These are phyloP conservation scores for Alternaria burnsii DNA, from an alignment of 2,329 filamentous ascomycete species.

Conservation along the genomic window DNA sequence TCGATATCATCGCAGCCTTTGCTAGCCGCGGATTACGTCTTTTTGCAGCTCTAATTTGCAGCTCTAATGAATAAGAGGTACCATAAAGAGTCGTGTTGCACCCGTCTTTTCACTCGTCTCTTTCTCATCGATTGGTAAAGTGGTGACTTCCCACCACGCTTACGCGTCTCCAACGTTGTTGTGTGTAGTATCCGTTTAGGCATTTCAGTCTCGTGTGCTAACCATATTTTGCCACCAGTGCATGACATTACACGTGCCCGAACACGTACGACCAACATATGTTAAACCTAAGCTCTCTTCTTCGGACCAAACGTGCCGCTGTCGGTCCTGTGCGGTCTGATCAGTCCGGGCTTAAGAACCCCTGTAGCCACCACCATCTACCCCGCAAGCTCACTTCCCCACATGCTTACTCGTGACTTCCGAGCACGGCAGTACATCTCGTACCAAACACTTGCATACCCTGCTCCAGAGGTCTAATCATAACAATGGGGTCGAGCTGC, in stretches of 20 bases:
- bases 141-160: background rate
- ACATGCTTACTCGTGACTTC: slow-evolving; percentile 14
- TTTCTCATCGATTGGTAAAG: background rate
- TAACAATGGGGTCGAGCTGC: background rate
- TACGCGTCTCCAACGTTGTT: background rate
- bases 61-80: background rate
- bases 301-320: slow-evolving; percentile 7
- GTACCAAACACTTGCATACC: background rate
- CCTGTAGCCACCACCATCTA: slow-evolving; percentile 12
- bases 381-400: slow-evolving; percentile 24
- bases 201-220: background rate
- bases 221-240: background rate
- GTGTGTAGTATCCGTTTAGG: background rate
- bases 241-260: slow-evolving; percentile 20
- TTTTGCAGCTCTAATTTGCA: background rate
- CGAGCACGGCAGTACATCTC: slow-evolving; percentile 14
- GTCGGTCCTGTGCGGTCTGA: slow-evolving; percentile 13
- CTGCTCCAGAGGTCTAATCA: no score
- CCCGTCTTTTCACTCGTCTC: background rate
- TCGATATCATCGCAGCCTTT: background rate
- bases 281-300: background rate
- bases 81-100: background rate
- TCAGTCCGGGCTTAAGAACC: slow-evolving; percentile 14
- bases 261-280: slow-evolving; percentile 47
- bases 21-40: background rate